Evolutionary conservation across 164 flowering plant species (phyloP).

Genomic region (Sedum album): DNA sequence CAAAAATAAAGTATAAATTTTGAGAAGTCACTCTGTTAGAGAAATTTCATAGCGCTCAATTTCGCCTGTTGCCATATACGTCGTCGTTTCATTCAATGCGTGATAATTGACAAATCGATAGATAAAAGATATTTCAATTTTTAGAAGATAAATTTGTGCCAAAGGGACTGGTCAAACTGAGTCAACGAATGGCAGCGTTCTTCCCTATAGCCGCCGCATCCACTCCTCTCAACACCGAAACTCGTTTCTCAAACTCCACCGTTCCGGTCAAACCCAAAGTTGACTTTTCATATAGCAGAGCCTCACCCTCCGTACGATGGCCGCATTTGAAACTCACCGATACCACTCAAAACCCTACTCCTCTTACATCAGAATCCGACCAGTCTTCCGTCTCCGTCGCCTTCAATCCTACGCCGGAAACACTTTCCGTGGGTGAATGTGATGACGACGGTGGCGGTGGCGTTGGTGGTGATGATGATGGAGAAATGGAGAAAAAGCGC

Average conservation of each 20-base stretch:
- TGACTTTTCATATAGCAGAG: conserved; percentile 60
- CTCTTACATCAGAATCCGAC: conserved; percentile 1
- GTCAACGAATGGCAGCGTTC: neutral
- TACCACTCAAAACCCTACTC: conserved; percentile 11
- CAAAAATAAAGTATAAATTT: no score
- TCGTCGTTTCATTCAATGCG: no score
- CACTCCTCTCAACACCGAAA: neutral
- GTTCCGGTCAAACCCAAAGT: neutral
- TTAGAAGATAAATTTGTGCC: no score
- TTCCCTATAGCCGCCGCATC: neutral
- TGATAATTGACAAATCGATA: no score
- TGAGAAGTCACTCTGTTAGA: no score
- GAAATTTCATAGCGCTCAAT: no score
- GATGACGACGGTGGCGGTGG: conserved; percentile 5
- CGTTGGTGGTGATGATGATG: conserved; percentile 26
- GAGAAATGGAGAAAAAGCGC: conserved; percentile 38
- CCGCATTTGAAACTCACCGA: conserved; percentile 56
- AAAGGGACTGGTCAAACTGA: neutral
- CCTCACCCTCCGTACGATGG: conserved; percentile 79
- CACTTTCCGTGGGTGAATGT: no score
- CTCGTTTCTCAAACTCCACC: neutral
- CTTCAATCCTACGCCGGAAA: no score
- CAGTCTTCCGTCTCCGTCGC: neutral
- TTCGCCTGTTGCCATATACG: no score
- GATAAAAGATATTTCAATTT: no score